Base-by-base conservation (phyloP, 208 protist species). In the Jaenimonas drosophilae region DNA sequence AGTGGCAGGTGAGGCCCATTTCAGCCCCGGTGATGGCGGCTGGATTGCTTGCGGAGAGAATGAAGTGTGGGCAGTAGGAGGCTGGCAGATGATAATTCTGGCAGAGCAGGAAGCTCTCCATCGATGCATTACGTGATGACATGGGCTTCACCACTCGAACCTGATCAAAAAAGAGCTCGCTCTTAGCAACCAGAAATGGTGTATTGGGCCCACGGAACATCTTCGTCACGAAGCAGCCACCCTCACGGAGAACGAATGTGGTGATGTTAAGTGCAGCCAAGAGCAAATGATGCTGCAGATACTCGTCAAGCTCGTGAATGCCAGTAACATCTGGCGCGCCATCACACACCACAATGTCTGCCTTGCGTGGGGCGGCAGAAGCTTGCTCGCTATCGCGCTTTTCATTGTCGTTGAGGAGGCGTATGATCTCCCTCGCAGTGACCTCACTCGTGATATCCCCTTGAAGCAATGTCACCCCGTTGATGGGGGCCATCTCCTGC, bases 401-500 rank as follows among this genome's bases (percentile, higher is more conserved):
- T 1, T 54, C 47, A n/a, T 53, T 44, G 17, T 14, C 90, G 26
- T 96, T 91, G 43, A 99, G 93, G 21, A 90, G 59, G 1, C 61
- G 69, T 23, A 98, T 91, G 34, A 98, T 97, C 26, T 84, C 56
- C 5, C 83, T 40, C 24, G 88, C 90, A 3, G 84, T 88, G 14
- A 32, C 64, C 60, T 80, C 73, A 42, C 64, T 78, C 11, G 89
- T 96, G 38, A 96, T 94, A 54, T 96, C 89, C 9, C 89, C 89
- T 59, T 95, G 86, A 17, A 95, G 46, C 23, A 91, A 36, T 11
- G 45, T 41, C 1, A 99, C 97, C 9, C 97, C 97, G 19, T 88
- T 74, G 36, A 99, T 96, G 3, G 97, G 97, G 23, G 98, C 97
- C 96, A 99, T 99, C 60, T 98, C 94, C 55, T 99, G 97, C 32